phyloP scores from a whole-genome alignment of 208 protist genomes.

The Leishmania guyanensis region DNA sequence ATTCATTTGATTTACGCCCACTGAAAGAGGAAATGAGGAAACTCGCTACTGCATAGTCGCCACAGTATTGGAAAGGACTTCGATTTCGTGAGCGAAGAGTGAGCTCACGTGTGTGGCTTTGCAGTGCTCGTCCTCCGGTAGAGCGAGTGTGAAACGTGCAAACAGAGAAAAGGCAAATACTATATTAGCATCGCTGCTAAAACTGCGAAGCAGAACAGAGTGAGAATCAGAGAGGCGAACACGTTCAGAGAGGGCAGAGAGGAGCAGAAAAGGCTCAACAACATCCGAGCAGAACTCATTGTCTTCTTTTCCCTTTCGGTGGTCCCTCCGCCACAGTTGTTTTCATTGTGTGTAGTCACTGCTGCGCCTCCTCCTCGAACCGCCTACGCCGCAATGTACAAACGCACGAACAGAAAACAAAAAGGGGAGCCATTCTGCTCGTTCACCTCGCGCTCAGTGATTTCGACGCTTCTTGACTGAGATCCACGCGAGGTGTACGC shows the following conservation, averaged over 20 bases:
- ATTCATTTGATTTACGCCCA: not conserved
- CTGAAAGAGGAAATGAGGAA: not conserved
- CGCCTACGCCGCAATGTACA: not conserved
- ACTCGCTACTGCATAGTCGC: not conserved
- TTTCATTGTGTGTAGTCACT: not conserved
- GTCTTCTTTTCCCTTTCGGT: not conserved
- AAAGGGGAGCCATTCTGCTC: not conserved
- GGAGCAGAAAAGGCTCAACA: not conserved
- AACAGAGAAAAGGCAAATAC: not conserved
- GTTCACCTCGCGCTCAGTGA: not conserved
- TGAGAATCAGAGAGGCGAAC: not conserved
- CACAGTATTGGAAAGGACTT: not conserved
- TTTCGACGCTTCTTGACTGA: not conserved
- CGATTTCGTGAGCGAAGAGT: not conserved
- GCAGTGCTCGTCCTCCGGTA: not conserved
- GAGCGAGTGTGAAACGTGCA: not conserved
- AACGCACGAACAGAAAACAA: not conserved
- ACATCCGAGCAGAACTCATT: not conserved
- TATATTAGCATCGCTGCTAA: not conserved
- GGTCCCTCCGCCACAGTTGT: not conserved
- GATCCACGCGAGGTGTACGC: not conserved
- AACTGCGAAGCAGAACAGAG: not conserved
- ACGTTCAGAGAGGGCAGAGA: not conserved
- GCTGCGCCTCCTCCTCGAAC: not conserved
- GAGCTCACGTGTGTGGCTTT: not conserved